A percentile compares a stretch with the other conserved stretches of the same genome.
Conservation (phyloP, 192 early-diverging fungal genomes). For the Rhizoclosmatium globosum region DNA sequence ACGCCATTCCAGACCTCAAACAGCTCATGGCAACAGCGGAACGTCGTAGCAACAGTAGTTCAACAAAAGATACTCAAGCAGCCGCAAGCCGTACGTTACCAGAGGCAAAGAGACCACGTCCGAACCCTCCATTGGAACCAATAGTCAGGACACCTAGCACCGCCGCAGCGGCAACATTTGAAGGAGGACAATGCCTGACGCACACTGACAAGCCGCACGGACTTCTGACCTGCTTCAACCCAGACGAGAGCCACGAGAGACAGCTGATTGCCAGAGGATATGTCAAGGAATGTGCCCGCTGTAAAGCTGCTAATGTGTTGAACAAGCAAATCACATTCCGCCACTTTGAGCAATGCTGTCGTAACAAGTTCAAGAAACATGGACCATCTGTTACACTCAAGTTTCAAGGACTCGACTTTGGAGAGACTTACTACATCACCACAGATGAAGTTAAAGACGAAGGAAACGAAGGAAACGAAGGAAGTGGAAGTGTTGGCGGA, state of each 20-base stretch:
- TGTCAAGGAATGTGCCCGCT: neutral
- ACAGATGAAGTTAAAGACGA: neutral
- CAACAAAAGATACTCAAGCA: no score
- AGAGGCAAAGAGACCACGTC: neutral
- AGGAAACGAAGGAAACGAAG: no score
- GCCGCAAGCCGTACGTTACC: neutral
- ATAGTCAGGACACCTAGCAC: no score
- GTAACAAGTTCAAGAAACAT: neutral
- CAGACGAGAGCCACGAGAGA: neutral
- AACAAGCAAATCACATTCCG: neutral
- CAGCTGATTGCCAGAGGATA: neutral
- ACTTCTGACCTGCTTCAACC: neutral
- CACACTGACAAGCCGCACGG: neutral
- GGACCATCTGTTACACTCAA: neutral
- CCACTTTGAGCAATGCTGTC: neutral
- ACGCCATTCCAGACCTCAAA: neutral
- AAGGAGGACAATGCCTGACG: neutral
- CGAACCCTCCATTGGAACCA: neutral
- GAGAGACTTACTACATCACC: neutral
- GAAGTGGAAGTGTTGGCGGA: neutral
- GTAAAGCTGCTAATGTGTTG: neutral
- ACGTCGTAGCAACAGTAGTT: neutral
- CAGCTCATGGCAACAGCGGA: neutral
- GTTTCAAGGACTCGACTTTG: neutral
- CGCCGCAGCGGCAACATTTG: no score